Conservation (phyloP, 192 early-diverging fungal species). For the Coemansia sp. region DNA sequence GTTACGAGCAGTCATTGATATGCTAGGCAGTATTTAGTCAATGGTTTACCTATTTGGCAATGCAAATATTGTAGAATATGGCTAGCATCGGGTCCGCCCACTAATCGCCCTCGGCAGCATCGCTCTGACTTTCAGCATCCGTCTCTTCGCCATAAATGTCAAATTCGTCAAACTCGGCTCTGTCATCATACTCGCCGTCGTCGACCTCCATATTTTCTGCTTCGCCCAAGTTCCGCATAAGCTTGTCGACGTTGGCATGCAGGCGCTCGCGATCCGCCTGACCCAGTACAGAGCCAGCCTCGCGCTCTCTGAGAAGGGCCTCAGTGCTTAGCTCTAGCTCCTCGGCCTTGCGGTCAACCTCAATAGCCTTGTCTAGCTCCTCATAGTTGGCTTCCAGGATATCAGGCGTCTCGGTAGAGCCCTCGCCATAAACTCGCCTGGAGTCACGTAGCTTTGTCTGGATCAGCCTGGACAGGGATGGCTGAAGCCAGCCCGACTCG, state of each 20-base stretch:
- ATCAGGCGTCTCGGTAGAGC: neutral
- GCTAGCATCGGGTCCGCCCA: neutral
- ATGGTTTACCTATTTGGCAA: neutral
- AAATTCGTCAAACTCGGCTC: constrained; percentile 21
- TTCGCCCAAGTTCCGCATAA: constrained; percentile 29
- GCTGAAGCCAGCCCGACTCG: constrained; percentile 43
- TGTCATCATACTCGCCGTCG: neutral
- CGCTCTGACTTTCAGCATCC: constrained; percentile 11
- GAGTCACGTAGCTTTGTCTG: constrained; percentile 19
- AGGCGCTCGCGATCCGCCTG: constrained; percentile 19
- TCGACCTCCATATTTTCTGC: neutral
- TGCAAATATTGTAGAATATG: neutral
- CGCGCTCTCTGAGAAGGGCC: constrained; percentile 17
- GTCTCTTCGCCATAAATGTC: constrained; percentile 29
- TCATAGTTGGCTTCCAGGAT: constrained; percentile 20
- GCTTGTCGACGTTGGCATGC: constrained; percentile 28
- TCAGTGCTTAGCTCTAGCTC: constrained; percentile 4
- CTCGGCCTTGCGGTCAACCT: constrained; percentile 18
- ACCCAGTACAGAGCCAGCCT: constrained; percentile 6
- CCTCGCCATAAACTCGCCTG: constrained; percentile 9
- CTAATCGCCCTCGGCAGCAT: constrained; percentile 7
- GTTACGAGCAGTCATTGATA: constrained; percentile 21
- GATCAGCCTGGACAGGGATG: constrained; percentile 17
- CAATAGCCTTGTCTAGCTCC: constrained; percentile 23
- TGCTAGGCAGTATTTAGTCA: constrained; percentile 2